These are phyloP conservation scores for Lachnellula arida DNA, from an alignment of 2,329 filamentous ascomycete species.

Conservation along the genomic window DNA sequence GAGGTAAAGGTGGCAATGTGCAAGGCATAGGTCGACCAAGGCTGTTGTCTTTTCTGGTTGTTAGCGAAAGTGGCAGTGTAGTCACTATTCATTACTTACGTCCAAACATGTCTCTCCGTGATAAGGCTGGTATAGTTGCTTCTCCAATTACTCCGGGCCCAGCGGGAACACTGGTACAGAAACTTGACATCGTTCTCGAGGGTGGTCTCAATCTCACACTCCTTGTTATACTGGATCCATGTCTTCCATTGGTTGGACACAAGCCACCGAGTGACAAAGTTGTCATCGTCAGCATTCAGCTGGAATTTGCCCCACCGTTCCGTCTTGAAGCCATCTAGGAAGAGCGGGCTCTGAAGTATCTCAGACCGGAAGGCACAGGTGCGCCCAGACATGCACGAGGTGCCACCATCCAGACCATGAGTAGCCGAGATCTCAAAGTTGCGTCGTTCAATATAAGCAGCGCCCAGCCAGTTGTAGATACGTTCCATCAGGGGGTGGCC, in stretches of 20 bases:
- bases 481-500: conserved; percentile 51
- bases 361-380: conserved; percentile 88
- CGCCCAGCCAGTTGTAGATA: conserved; percentile 84
- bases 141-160: conserved; percentile 96
- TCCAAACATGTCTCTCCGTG: conserved; percentile 77
- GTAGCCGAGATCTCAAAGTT: conserved; percentile 98
- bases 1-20: conserved; percentile 91
- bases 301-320: conserved; percentile 87
- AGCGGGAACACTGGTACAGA: conserved; percentile 86
- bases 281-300: conserved; percentile 94
- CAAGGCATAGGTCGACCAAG: conserved; percentile 89
- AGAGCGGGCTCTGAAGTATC: conserved; percentile 80
- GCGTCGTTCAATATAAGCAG: conserved; percentile 85
- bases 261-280: conserved; percentile 95
- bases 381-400: conserved; percentile 94
- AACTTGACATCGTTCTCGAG: conserved; percentile 86
- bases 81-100: conserved; percentile 53
- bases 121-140: conserved; percentile 92
- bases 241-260: conserved; percentile 91
- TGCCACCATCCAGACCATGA: conserved; percentile 88
- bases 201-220: conserved; percentile 89
- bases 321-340: conserved; percentile 84
- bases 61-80: conserved; percentile 8
- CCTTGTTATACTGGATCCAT: conserved; percentile 87
- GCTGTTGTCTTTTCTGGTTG: conserved; percentile 62